A percentile compares a stretch with the other conserved stretches of the same genome.
These are phyloP conservation scores for Barnettozyma siamensis DNA, from an alignment of 805 yeast species.

Conservation along the genomic window DNA sequence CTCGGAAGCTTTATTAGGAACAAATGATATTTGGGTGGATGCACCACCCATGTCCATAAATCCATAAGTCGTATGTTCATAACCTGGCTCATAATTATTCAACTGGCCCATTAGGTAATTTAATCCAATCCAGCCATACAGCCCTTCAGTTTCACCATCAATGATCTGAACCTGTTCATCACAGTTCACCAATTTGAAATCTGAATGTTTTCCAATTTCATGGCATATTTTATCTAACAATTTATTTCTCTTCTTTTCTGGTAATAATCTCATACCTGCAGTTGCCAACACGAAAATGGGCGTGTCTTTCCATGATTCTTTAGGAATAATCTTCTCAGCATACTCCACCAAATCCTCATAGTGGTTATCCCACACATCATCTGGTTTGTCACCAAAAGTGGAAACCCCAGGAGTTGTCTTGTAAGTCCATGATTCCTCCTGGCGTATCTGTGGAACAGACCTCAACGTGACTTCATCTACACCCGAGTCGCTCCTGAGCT, in stretches of 20 bases:
- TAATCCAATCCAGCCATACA: slow-evolving; percentile 92
- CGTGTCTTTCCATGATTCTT: slow-evolving; percentile 51
- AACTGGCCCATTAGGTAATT: slow-evolving; percentile 75
- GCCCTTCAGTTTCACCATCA: slow-evolving; percentile 92
- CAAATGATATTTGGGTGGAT: slow-evolving; percentile 92
- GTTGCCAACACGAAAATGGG: slow-evolving; percentile 92
- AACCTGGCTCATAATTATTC: slow-evolving; percentile 37
- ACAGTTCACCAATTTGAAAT: slow-evolving; percentile 54
- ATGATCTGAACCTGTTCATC: slow-evolving; percentile 72
- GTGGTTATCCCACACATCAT: slow-evolving; percentile 66
- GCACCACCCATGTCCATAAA: slow-evolving; percentile 99
- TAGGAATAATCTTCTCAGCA: slow-evolving; percentile 70
- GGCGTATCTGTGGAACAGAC: slow-evolving; percentile 64
- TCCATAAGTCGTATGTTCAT: slow-evolving; percentile 62
- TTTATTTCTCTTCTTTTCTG: slow-evolving; percentile 42
- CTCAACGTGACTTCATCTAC: slow-evolving; percentile 31
- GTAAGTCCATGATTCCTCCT: slow-evolving; percentile 60
- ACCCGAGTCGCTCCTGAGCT: slow-evolving; percentile 26
- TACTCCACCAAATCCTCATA: slow-evolving; percentile 56
- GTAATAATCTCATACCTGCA: slow-evolving; percentile 89
- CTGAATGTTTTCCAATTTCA: slow-evolving; percentile 45
- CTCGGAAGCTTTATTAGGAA: slow-evolving; percentile 62
- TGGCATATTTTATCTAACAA: slow-evolving; percentile 60
- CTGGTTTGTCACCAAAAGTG: slow-evolving; percentile 47
- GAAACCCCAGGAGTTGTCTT: slow-evolving; percentile 87